Base-by-base conservation (phyloP, 2,329 filamentous ascomycete genomes). In the Phaeosphaeriaceae sp. region DNA sequence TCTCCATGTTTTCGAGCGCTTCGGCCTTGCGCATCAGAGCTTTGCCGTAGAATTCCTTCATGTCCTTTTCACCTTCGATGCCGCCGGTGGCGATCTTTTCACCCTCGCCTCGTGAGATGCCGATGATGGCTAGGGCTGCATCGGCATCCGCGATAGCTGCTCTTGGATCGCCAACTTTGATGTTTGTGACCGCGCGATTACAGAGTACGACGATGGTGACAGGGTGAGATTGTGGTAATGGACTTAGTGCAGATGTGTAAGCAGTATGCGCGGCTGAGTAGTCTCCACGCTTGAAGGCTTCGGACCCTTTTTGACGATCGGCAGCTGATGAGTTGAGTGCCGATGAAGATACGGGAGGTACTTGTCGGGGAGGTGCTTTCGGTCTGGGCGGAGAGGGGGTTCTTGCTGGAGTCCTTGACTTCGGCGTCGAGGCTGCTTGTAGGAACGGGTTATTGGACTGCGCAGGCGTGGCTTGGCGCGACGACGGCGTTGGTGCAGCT, bases 11-110 rank as follows among this genome's bases (percentile, higher is more conserved):
- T 77, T 99, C 95, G 7, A 98, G 83, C 1, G 93, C 95, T 79
- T 99, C 95, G 0, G 95, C 95, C 81, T 98, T 98, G 53, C 95
- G 90, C 80, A 91, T 94, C 27, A 98, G 81, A 0, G 94, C 94
- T 77, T 98, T 99, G 53, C 92, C 93, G 72, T 91, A 98, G 61
- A 97, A 91, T 19, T 97, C 93, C 62, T 88, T 90, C 91, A 99
- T 96, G 48, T 94, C 90, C 66, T 96, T 95, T 20, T 83, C 82
- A 7, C 80, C 79, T 54, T 85, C 85, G 6, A 81, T 80, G 15
- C 82, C 82, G 21, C 83, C 84, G 0, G 97, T 82, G 20, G 89
- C 84, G 45, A 99, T 92, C 7, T 81, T 86, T 78, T 99, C 95
- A 19, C 88, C 88, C 65, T 93, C 89, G 3, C 95, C 95, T 62